Evolutionary conservation across 306 rosid genomes (phyloP).

Genomic region (Cucumis sativus): DNA sequence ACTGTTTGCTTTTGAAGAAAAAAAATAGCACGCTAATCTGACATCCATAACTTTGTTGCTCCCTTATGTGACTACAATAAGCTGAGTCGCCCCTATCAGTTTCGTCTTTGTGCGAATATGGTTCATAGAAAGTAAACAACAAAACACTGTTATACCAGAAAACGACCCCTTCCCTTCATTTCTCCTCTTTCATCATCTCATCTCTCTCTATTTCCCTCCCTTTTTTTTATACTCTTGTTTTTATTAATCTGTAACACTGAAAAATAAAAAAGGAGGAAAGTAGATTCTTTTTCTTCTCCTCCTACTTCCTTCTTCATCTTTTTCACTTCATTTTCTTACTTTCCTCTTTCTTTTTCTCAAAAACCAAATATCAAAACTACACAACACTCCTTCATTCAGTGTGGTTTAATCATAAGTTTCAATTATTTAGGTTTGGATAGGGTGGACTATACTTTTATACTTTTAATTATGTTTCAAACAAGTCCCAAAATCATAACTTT

Average conservation of each 20-base stretch:
- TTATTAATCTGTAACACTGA: neutral
- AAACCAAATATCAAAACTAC: neutral
- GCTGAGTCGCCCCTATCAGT: conserved; percentile 2
- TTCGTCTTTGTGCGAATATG: conserved; percentile 6
- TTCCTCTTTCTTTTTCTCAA: neutral
- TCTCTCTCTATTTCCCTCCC: too few relatives aligned
- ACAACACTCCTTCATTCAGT: neutral
- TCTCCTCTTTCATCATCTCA: neutral
- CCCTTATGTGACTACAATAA: conserved; percentile 18
- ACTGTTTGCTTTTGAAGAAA: conserved; percentile 3
- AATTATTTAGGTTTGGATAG: too few relatives aligned
- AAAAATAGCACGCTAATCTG: conserved; percentile 47
- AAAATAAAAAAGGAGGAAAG: neutral
- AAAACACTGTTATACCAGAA: conserved; percentile 3
- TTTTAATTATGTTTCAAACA: too few relatives aligned
- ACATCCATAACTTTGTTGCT: conserved; percentile 35
- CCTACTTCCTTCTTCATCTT: neutral
- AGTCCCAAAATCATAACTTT: too few relatives aligned
- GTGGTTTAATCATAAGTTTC: too few relatives aligned
- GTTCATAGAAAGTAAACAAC: neutral
- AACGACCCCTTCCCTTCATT: conserved; percentile 17
- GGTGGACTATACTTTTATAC: too few relatives aligned
- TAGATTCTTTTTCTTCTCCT: neutral
- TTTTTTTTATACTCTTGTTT: neutral
- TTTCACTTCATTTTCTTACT: neutral